phyloP scores from a whole-genome alignment of 805 yeast genomes.

The Metschnikowia noctiluminum region DNA sequence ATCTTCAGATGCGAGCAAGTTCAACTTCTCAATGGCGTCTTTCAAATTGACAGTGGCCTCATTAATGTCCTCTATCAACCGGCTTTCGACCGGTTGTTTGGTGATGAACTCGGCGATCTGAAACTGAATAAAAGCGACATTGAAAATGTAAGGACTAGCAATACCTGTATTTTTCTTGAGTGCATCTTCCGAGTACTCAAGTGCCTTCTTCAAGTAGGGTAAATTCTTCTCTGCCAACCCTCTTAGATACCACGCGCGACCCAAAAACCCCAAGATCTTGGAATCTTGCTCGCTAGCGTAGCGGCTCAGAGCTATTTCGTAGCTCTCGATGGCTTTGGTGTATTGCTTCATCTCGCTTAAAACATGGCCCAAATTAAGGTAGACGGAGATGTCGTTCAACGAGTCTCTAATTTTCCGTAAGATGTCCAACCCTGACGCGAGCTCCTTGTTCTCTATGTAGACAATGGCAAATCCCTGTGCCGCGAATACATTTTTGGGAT shows the following conservation, averaged over 20 bases:
- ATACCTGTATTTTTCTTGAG: constrained; percentile 30
- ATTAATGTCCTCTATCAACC: constrained; percentile 62
- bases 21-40: constrained; percentile 58
- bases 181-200: constrained; percentile 62
- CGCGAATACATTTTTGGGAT: constrained; percentile 85
- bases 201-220: constrained; percentile 56
- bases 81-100: constrained; percentile 52
- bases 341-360: constrained; percentile 77
- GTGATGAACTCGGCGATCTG: constrained; percentile 82
- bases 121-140: constrained; percentile 78
- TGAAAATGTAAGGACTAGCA: constrained; percentile 54
- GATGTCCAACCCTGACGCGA: constrained; percentile 75
- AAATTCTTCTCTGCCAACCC: constrained; percentile 66
- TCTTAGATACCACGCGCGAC: constrained; percentile 84
- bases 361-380: constrained; percentile 85
- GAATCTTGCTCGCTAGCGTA: constrained; percentile 63
- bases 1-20: constrained; percentile 51
- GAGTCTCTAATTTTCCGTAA: constrained; percentile 89
- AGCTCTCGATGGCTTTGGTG: constrained; percentile 82
- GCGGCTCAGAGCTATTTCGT: constrained; percentile 72
- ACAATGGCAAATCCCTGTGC: constrained; percentile 97
- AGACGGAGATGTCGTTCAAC: constrained; percentile 76
- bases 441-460: constrained; percentile 78
- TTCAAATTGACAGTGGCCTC: constrained; percentile 54
- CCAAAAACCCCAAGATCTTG: constrained; percentile 66